Percentiles rank a stretch among this genome's conserved stretches.
phyloP scores from a whole-genome alignment of 1,284 basidiomycete genomes.

The Meripilus lineatus region DNA sequence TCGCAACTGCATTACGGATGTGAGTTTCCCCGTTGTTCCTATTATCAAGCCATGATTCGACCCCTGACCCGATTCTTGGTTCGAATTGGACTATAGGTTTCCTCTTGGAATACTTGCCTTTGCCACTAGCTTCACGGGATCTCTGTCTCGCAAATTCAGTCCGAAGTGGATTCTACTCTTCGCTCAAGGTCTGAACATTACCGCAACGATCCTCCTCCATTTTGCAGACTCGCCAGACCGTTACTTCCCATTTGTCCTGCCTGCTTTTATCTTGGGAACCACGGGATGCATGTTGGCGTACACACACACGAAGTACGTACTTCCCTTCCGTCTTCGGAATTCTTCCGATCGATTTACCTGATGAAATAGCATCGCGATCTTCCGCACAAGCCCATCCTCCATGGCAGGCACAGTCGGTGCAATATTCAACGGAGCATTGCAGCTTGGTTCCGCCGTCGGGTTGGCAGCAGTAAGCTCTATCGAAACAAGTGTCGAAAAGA shows the following conservation, averaged over 20 bases:
- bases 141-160: constrained; percentile 31
- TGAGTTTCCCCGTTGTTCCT: constrained; percentile 19
- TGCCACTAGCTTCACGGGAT: constrained; percentile 33
- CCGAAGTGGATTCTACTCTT: constrained; percentile 42
- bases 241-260: constrained; percentile 46
- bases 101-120: constrained; percentile 37
- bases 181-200: constrained; percentile 33
- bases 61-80: not conserved
- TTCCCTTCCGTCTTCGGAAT: constrained; percentile 1
- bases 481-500: constrained; percentile 37
- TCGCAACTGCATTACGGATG: constrained; percentile 36
- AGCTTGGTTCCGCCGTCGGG: constrained; percentile 47
- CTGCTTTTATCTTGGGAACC: constrained; percentile 43
- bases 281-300: constrained; percentile 31
- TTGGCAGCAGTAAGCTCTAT: constrained; percentile 44
- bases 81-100: constrained; percentile 24
- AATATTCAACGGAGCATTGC: constrained; percentile 49
- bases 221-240: constrained; percentile 33
- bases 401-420: constrained; percentile 52
- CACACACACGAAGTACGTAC: constrained; percentile 32
- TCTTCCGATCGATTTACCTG: not conserved
- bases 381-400: constrained; percentile 39
- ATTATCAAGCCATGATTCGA: not conserved
- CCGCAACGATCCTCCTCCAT: constrained; percentile 39
- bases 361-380: constrained; percentile 42